Conservation (phyloP, 2,329 filamentous ascomycete species). For the Fusarium sp. region DNA sequence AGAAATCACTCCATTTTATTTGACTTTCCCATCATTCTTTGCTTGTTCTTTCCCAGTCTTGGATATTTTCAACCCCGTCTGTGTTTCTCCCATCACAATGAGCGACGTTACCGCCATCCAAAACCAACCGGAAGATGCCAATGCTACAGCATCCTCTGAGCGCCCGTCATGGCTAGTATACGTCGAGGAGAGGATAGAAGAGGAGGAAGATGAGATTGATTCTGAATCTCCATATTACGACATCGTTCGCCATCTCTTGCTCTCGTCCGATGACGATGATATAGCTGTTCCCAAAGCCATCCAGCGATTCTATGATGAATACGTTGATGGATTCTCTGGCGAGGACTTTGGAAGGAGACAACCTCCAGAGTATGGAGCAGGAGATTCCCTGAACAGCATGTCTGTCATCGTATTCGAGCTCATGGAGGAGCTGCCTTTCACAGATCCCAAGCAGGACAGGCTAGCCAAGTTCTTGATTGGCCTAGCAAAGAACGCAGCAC, state of each 20-base stretch:
- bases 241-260: neutral
- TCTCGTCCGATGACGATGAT: neutral
- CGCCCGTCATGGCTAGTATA: neutral
- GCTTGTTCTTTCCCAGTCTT: too few species aligned
- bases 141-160: neutral
- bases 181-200: neutral
- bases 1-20: too few species aligned
- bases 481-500: neutral
- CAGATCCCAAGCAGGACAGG: conserved; percentile 4
- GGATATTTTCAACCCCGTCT: too few species aligned
- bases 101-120: neutral
- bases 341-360: neutral
- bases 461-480: conserved; percentile 14
- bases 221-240: neutral
- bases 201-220: neutral
- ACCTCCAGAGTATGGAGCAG: conserved; percentile 8
- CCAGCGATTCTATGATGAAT: neutral
- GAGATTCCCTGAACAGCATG: neutral
- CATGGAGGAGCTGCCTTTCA: neutral
- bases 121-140: neutral
- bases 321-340: neutral
- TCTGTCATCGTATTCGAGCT: neutral
- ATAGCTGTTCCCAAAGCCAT: neutral
- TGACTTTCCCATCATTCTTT: too few species aligned
- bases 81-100: neutral